phyloP scores from a whole-genome alignment of 352 stramenopile genomes.

The Peronosclerospora sorghi region DNA sequence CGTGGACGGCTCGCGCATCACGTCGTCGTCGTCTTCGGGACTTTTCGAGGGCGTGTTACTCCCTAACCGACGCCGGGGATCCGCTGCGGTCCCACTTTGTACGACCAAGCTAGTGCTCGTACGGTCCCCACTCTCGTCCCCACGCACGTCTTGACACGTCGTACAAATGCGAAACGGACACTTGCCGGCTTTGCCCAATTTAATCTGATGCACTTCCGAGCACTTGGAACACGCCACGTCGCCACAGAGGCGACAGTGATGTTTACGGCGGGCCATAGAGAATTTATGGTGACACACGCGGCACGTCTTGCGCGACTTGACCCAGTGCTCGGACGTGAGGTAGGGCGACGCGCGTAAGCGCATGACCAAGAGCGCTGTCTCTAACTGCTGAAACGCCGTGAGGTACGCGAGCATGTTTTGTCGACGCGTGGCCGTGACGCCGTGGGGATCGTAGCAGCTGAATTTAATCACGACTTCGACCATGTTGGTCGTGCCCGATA shows the following conservation, averaged over 20 bases:
- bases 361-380: constrained; percentile 48
- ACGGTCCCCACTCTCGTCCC: constrained; percentile 19
- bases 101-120: constrained; percentile 3
- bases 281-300: constrained; percentile 49
- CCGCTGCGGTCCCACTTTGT: background rate
- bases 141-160: constrained; percentile 31
- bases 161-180: constrained; percentile 50
- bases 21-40: constrained; percentile 21
- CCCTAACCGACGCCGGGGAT: constrained; percentile 13
- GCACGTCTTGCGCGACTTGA: constrained; percentile 50
- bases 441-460: constrained; percentile 43
- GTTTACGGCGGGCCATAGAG: constrained; percentile 39
- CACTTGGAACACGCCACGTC: constrained; percentile 68
- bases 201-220: constrained; percentile 49
- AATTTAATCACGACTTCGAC: constrained; percentile 59
- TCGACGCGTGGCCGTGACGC: constrained; percentile 25
- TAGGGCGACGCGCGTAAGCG: constrained; percentile 45
- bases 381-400: constrained; percentile 32
- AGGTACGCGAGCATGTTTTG: constrained; percentile 45
- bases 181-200: constrained; percentile 40
- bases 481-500: constrained; percentile 24
- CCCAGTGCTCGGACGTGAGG: constrained; percentile 43
- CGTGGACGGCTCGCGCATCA: constrained; percentile 13
- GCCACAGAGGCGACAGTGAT: constrained; percentile 67
- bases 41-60: constrained; percentile 5